Evolutionary conservation across 1,284 basidiomycete species (phyloP), one percentile per base, ranked within the genome.

Genomic region (Cryptococcus maquisensis): DNA sequence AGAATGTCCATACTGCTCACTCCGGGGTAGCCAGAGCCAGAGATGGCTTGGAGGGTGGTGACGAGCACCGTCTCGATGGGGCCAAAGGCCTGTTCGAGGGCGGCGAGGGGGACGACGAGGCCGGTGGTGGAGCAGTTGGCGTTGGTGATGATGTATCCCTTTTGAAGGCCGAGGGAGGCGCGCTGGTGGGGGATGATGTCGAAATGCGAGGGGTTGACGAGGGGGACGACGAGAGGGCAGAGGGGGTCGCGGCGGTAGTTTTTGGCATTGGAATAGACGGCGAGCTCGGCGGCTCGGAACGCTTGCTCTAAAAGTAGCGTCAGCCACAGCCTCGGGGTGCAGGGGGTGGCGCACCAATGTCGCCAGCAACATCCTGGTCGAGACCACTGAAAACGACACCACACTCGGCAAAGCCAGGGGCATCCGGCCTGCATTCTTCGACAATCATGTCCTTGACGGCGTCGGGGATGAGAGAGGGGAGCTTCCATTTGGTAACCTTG

Each of bases 91-190:
- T 84, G 84, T 77, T 98, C 93, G 63, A 99, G 84, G 0, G 95
- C 95, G 54, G 86, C 84, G 62, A 99, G 85, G 13, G 94, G 92
- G 42, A 98, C 86, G 59, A 96, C 92, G 61, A 90, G 81, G 24
- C 88, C 95, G 2, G 96, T 99, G 16, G 96, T 98, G 36, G 91
- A 90, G 79, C 96, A 98, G 79, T 98, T 98, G 63, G 96, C 96
- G 75, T 99, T 99, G 54, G 92, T 95, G 60, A 98, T 86, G 73
- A 99, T 95, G 81, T 92, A 98, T 3, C 96, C 96, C 64, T 86
- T 88, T 55, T 83, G 80, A 12, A 93, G 82, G 0, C 79, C 78
- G 62, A 88, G 86, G 20, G 83, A 76, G 10, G 83, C 70, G 57
- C 82, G 86, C 77, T 98, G 96, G 69, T 92, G 86, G 0, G 83